Conservation (phyloP, 2,329 filamentous ascomycete species). For the Fusarium continuum region DNA sequence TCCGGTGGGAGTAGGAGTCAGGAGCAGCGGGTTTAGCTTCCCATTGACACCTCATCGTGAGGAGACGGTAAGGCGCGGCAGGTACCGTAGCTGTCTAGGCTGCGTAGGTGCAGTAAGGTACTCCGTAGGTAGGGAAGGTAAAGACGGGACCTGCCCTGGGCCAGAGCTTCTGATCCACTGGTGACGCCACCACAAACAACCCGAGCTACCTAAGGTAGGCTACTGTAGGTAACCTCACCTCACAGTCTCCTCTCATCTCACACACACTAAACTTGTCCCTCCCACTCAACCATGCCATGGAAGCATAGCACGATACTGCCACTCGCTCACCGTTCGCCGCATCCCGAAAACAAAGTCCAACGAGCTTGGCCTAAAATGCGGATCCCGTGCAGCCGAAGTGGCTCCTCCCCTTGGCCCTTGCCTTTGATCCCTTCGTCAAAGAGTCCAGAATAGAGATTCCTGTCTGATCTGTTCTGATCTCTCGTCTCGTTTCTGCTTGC, state of each 20-base stretch:
- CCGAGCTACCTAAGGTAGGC: too few relatives aligned
- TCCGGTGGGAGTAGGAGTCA: too few relatives aligned
- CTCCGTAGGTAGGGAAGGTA: background rate
- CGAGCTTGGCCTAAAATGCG: slow-evolving; percentile 33
- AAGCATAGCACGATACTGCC: slow-evolving; percentile 20
- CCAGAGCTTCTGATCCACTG: slow-evolving; percentile 23
- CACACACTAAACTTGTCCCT: slow-evolving; percentile 18
- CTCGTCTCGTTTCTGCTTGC: slow-evolving; percentile 9
- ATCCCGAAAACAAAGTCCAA: slow-evolving; percentile 30
- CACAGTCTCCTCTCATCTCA: background rate
- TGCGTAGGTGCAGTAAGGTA: background rate
- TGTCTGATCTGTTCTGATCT: slow-evolving; percentile 30
- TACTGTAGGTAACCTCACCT: slow-evolving; percentile 22
- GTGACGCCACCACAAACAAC: slow-evolving; percentile 34
- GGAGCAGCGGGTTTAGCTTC: slow-evolving; percentile 24
- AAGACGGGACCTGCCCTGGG: slow-evolving; percentile 17
- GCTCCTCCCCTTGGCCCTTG: slow-evolving; percentile 31
- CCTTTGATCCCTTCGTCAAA: slow-evolving; percentile 8
- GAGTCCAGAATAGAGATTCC: slow-evolving; percentile 12
- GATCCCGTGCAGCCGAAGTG: slow-evolving; percentile 45
- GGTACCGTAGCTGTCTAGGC: slow-evolving; percentile 15
- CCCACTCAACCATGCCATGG: slow-evolving; percentile 13
- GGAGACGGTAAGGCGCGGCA: slow-evolving; percentile 18
- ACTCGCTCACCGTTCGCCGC: slow-evolving; percentile 28
- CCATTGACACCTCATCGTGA: slow-evolving; percentile 16